Percentiles rank a stretch among this genome's conserved stretches.
These are phyloP conservation scores for Luffa acutangula DNA, from an alignment of 306 rosid genomes.

Conservation along the genomic window DNA sequence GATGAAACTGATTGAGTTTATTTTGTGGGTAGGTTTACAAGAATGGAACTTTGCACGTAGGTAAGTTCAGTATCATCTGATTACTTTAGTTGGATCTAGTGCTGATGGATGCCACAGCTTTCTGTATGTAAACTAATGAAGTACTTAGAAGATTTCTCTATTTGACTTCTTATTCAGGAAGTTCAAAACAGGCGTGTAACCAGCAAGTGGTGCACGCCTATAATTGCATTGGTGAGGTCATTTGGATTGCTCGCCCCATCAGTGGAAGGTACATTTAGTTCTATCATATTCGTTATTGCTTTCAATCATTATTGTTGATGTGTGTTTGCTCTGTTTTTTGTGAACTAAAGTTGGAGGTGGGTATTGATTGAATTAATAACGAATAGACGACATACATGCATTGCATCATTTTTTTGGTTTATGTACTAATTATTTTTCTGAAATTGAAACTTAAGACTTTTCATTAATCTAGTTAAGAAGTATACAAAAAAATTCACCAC, in stretches of 20 bases:
- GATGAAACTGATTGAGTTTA: conserved; percentile 27
- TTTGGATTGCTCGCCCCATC: conserved; percentile 41
- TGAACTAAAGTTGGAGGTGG: not conserved
- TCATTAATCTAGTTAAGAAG: not conserved
- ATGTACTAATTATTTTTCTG: not conserved
- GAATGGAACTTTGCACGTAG: conserved; percentile 54
- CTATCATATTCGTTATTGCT: not conserved
- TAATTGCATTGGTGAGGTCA: conserved; percentile 72
- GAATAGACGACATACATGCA: not conserved
- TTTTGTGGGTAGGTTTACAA: conserved; percentile 37
- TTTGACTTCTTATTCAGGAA: conserved; percentile 29
- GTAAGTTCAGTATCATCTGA: conserved; percentile 25
- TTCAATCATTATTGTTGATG: not conserved
- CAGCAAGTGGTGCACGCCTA: conserved; percentile 19
- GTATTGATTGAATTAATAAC: not conserved
- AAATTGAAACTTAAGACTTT: not conserved
- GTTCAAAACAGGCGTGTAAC: conserved; percentile 24
- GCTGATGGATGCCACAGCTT: not conserved
- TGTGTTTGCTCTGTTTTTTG: not conserved
- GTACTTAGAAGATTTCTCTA: conserved; percentile 8
- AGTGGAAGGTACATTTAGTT: conserved; percentile 37
- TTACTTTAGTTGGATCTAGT: not conserved
- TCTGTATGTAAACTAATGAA: not conserved
- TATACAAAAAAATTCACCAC: too few relatives aligned
- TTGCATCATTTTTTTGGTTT: not conserved